Conservation (phyloP, 108 stramenopile species). For the Halocafeteria seosinensis region DNA sequence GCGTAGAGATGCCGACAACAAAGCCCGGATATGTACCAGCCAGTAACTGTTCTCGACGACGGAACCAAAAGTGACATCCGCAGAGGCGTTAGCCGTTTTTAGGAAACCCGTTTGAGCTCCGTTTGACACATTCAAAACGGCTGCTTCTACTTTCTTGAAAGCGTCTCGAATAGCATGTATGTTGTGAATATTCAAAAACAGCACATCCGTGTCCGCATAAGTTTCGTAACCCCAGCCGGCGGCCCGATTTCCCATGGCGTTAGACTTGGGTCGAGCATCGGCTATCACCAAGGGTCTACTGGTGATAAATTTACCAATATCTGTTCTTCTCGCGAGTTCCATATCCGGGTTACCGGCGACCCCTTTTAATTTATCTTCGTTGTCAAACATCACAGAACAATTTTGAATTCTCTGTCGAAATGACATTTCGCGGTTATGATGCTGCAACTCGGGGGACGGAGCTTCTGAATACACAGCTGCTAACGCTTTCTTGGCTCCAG, state of each 20-base stretch:
- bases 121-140: too few species aligned
- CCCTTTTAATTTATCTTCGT: too few species aligned
- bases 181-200: slow-evolving; percentile 42
- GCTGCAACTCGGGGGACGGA: not conserved
- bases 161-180: slow-evolving; percentile 33
- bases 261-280: slow-evolving; percentile 35
- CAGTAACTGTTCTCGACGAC: slow-evolving; percentile 19
- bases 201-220: slow-evolving; percentile 22
- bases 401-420: not conserved
- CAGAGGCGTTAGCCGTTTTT: not conserved
- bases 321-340: not conserved
- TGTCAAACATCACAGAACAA: not conserved
- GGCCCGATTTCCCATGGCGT: slow-evolving; percentile 36
- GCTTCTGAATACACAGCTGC: not conserved
- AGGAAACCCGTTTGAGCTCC: too few species aligned
- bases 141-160: not conserved
- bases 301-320: not conserved
- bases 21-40: slow-evolving; percentile 13
- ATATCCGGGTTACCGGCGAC: too few species aligned
- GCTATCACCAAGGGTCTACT: slow-evolving; percentile 25
- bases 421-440: not conserved
- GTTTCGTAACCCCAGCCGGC: slow-evolving; percentile 35
- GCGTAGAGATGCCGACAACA: slow-evolving; percentile 7
- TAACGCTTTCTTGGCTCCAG: not conserved
- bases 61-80: not conserved